Evolutionary conservation across 1,284 basidiomycete genomes (phyloP).

Genomic region (Hemileccinum hortonii): DNA sequence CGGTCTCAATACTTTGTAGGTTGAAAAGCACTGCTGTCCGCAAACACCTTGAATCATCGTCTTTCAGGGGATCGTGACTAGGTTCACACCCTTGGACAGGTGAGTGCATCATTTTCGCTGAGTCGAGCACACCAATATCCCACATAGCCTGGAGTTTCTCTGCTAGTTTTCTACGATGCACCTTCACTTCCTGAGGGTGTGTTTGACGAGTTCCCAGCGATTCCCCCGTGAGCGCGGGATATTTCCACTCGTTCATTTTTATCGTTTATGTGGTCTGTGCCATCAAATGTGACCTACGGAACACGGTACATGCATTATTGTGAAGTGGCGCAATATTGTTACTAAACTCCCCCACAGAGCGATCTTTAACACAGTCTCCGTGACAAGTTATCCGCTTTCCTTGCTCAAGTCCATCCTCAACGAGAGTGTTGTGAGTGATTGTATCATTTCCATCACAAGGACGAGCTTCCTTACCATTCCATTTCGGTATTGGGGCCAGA

Average conservation of each 20-base stretch:
- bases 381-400: conserved; percentile 1
- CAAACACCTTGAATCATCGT: background rate
- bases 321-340: background rate
- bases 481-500: conserved; percentile 3
- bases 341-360: conserved; percentile 3
- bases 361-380: conserved; percentile 14
- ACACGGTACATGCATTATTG: conserved; percentile 6
- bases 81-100: conserved; percentile 38
- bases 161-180: conserved; percentile 51
- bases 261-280: conserved; percentile 21
- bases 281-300: conserved; percentile 4
- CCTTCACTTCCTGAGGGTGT: conserved; percentile 47
- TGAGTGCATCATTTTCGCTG: background rate
- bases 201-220: conserved; percentile 44
- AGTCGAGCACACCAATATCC: background rate
- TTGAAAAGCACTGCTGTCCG: background rate
- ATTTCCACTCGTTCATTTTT: conserved; percentile 36
- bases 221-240: conserved; percentile 31
- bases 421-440: conserved; percentile 9
- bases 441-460: background rate
- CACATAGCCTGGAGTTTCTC: conserved; percentile 34
- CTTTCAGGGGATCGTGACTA: conserved; percentile 56
- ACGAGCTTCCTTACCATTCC: background rate
- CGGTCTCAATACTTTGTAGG: conserved; percentile 58
- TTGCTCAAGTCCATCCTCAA: conserved; percentile 6